Base-by-base conservation (phyloP, 805 yeast species). In the Saccharomycopsis sp. region DNA sequence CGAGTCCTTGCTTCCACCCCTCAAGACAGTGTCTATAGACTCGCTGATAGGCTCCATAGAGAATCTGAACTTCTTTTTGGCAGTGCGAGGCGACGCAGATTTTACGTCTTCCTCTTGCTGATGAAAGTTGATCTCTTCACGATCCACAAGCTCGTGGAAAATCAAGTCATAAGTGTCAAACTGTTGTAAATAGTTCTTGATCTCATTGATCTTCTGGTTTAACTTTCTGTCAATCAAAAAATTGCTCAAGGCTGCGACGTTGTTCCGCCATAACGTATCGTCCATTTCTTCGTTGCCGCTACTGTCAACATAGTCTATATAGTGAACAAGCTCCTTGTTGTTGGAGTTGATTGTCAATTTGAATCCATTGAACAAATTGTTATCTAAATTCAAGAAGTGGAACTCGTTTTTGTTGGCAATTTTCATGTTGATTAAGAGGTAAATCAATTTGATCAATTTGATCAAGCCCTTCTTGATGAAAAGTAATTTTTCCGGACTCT, bases 91-190 rank as follows among this genome's bases (percentile, higher is more conserved):
- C 8, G 48, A 44, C 12, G 21, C 18, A 5, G 18, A 16, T 44
- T 21, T 34, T 4, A 21, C 48, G 20, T 29, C 34, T 7, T 23
- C 51, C 1, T 40, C 41, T 24, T 47, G 44, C 20, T 44, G 16
- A 7, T 34, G 24, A 24, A 58, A 58, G 52, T 57, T 52, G 29
- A 60, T 52, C 20, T 57, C 58, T 20, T 9, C 29, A 14, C 61
- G 23, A 7, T 60, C 61, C 5, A 55, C 50, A 20, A 60, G 51
- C 24, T 60, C 58, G 48, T 60, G 59, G 50, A 60, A 60, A 14
- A 60, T 57, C 23, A 52, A 21, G 47, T 60, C 63, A 24, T 50
- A 57, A 37, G 57, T 52, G 44, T 60, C 63, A 60, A 57, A 58
- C 41, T 57, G 41, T 7, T 48, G 51, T 51, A 60, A 55, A 40